Evolutionary conservation across 208 protist genomes (phyloP).

Genomic region (Leishmania mexicana): DNA sequence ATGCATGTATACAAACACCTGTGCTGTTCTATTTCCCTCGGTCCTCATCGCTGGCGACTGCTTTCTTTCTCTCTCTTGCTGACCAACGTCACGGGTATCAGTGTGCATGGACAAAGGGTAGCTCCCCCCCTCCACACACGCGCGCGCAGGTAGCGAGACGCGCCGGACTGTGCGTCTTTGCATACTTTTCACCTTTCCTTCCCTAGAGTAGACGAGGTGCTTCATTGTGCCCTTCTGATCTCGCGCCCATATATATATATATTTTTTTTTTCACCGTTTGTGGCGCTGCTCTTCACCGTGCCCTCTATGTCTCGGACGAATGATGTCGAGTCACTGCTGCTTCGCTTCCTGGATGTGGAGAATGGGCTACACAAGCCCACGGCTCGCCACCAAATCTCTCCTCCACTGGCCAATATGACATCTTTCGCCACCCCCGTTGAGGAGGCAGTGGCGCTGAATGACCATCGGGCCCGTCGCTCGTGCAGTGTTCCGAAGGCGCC

Average conservation of each 20-base stretch:
- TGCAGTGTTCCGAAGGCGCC: not conserved
- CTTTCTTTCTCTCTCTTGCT: not conserved
- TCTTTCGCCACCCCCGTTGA: not conserved
- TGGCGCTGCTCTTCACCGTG: not conserved
- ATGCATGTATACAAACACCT: too few species aligned
- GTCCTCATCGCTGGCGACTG: not conserved
- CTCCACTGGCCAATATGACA: not conserved
- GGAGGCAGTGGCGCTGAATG: not conserved
- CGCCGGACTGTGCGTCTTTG: not conserved
- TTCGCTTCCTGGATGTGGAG: slow-evolving; percentile 14
- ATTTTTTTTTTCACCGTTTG: not conserved
- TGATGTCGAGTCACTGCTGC: slow-evolving; percentile 12
- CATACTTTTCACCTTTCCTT: not conserved
- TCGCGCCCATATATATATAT: not conserved
- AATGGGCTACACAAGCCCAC: not conserved
- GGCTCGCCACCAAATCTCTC: not conserved
- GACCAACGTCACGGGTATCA: not conserved
- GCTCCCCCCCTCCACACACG: not conserved
- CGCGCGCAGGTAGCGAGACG: not conserved
- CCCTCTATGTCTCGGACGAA: slow-evolving; percentile 17
- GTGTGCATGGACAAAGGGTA: not conserved
- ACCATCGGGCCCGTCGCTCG: not conserved
- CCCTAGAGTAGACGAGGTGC: not conserved
- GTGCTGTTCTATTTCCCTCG: not conserved
- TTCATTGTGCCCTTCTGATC: not conserved